Base-by-base conservation (phyloP, 2,329 filamentous ascomycete species). In the Zymoseptoria pseudotritici region DNA sequence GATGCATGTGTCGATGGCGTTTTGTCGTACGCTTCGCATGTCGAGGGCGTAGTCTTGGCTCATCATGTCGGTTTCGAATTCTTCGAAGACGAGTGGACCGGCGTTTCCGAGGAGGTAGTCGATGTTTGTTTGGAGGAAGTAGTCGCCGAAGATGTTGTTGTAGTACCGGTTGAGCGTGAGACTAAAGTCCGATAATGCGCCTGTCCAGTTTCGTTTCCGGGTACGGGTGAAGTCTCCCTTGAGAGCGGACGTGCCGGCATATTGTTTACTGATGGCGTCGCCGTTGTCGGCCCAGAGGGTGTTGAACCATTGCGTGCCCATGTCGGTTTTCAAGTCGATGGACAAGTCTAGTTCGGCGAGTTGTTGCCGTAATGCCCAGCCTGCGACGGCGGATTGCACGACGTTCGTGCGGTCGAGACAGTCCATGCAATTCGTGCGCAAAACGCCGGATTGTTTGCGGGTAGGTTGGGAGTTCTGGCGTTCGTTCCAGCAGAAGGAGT, bases 351-450 rank as follows among this genome's bases (percentile, higher is more conserved):
- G 86, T 20, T 83, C 80, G 59, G 84, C 87, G 1, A 99, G 80
- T 70, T 97, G 91, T 31, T 82, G 73, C 65, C 97, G 91, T 2
- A 99, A 80, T 65, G 90, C 89, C 70, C 88, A 85, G 69, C 91
- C 89, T 4, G 85, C 94, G 71, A 92, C 92, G 0, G 91, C 94
- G 70, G 90, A 96, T 74, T 97, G 93, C 50, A 92, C 91, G 21
- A 99, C 92, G 67, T 97, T 97, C 1, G 94, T 99, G 21, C 94
- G 85, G 72, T 99, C 94, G 9, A 99, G 79, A 68, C 94, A 99
- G 71, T 99, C 94, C 94, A 99, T 97, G 74, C 94, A 99, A 71
- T 99, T 99, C 1, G 91, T 97, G 58, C 94, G 83, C n/a, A 97
- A 73, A 6, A 96, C 84, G 1, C 92, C 92, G 24, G 78, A 80